Evolutionary conservation across 768 basidiomycete genomes (phyloP), one percentile per base, ranked within the genome.

Genomic region (Pulveroboletus sp.): DNA sequence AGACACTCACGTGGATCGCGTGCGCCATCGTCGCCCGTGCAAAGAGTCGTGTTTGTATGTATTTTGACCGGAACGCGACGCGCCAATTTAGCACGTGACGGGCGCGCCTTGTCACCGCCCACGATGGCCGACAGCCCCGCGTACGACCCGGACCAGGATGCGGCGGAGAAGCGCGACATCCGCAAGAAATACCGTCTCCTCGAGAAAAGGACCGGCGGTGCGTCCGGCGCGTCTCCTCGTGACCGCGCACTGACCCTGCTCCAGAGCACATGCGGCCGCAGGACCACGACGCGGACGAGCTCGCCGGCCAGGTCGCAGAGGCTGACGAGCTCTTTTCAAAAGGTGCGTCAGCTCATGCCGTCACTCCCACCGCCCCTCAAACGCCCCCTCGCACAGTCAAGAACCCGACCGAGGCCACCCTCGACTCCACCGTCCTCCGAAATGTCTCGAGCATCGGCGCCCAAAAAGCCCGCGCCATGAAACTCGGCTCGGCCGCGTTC

Each of bases 381-480:
- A 19, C 34, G 36, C 52, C 35, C 24, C 3, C 19, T n/a, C 30
- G 27, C 38, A 32, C 52, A 86, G 89, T 93, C 48, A 82, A 82
- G 63, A 85, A 83, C 17, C 86, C 93, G 0, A 84, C 87, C 44
- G 92, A 96, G 61, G 94, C 95, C 4, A 85, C 89, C 0, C 78
- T 97, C 11, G 96, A 98, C 67, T 93, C 95, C 0, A 76, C 79
- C 35, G 77, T 94, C 20, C 79, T 98, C 23, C 68, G 88, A 2
- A 80, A 82, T 63, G 82, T 86, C 11, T 85, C 90, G 4, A 85
- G 81, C 51, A 80, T 91, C 58, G 82, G 86, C 37, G 85, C 89
- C 2, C 83, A 85, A 57, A 86, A 94, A 63, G 93, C 93, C n/a
- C 87, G 90, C 26, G 83, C 84, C 26, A 85, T 95, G 82, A 93